Evolutionary conservation across 768 basidiomycete species (phyloP), one percentile per base, ranked within the genome.

Genomic region (Trametes punicea): DNA sequence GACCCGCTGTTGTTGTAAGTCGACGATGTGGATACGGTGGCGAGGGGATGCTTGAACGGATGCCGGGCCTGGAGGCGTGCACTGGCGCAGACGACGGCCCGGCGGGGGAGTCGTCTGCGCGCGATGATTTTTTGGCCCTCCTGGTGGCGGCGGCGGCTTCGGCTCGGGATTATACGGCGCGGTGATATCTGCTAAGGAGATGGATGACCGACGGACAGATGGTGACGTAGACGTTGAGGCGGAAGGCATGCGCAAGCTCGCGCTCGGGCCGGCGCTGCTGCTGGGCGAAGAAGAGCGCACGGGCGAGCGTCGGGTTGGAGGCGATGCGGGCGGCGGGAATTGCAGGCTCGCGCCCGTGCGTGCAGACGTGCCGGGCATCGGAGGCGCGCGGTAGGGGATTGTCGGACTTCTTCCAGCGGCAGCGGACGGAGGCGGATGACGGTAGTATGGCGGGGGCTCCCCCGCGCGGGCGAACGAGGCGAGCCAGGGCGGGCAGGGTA

Each of bases 51-150:
- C 36, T 21, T 36, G 53, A 18, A 26, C 57, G 55, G 41, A 49
- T 46, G 62, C 67, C 65, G 68, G 61, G 65, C 64, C 65, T 63
- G 60, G 49, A 27, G 57, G 49, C 46, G 59, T 55, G 42, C 41
- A 60, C 51, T 34, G 79, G 83, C 85, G 86, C 86, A 87, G 86
- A 85, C 84, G 81, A 80, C 74, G 82, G 83, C 86, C 85, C 85
- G 80, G 84, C 67, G 55, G 65, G 66, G 64, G 79, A 77, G 77
- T 78, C 85, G 80, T 85, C 86, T 87, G 86, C 86, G 86, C 85
- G 81, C 66, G 74, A 78, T 54, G 85, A 78, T 88, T 87, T 87
- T 88, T 87, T 87, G 84, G 69, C 78, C 76, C 79, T 59, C 13
- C 7, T 68, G 46, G 34, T n/a, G 42, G 31, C 20, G 42, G 51